Evolutionary conservation across 306 rosid genomes (phyloP), one percentile per base, ranked within the genome.

Genomic region (Delonix regia): DNA sequence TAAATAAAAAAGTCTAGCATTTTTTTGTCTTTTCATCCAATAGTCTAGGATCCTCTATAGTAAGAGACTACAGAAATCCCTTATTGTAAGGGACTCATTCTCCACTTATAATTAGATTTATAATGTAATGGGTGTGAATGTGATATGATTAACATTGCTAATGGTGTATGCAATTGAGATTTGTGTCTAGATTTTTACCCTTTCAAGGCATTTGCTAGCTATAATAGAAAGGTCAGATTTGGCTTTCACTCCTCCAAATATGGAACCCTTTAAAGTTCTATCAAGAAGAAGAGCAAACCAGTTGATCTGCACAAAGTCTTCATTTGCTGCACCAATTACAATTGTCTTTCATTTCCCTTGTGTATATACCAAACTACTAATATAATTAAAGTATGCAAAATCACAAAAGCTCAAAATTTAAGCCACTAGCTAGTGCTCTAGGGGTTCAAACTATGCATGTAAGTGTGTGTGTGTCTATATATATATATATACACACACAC

Each of bases 161-260:
- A 38, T n/a, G 11, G 1, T 39, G 36, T 19, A 56, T 30, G 13
- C 25, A 9, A 5, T 4, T 2, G 15, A 24, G 12, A 1, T 11
- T n/a, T 8, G 18, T 27, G 19, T 71, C 4, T 65, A 25, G 42
- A 76, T 11, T 7, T 24, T 70, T 19, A 89, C 87, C 90, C 85
- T 68, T 9, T 76, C 74, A 14, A 47, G 57, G 56, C 86, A 85
- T 68, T 89, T 89, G n/a, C 80, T 48, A 7, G 59, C 59, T 21
- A 85, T 18, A 78, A 78, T 3, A 14, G 86, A 78, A 36, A 88
- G 79, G 51, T 88, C 92, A 4, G 92, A 79, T 64, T 33, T 83
- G 78, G 86, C 2, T 83, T 71, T 88, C 33, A 85, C 13, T 24
- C 89, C 88, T 69, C 92, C 94, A 74, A 88, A 83, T 25, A 64